phyloP scores from a whole-genome alignment of 208 protist genomes.

The Lotmaria passim region DNA sequence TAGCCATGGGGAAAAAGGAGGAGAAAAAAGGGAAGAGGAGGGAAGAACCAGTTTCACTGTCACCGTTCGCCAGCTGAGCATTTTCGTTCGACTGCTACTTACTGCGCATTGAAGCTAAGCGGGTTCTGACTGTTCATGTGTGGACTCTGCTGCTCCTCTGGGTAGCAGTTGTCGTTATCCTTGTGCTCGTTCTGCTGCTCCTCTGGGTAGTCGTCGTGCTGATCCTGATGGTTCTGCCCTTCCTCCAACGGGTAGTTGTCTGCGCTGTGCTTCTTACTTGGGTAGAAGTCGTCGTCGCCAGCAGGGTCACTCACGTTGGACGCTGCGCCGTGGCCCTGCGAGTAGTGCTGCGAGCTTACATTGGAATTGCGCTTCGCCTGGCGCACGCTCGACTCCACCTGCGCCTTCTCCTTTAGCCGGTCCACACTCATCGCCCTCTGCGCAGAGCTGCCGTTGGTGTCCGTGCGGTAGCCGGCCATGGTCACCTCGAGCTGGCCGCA shows the following conservation, averaged over 20 bases:
- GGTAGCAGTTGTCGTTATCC: constrained; percentile 4
- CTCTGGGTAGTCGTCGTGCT: constrained; percentile 6
- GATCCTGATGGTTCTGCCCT: neutral
- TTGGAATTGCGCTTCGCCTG: constrained; percentile 12
- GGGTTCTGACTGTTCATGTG: constrained; percentile 7
- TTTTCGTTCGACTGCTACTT: too few species aligned
- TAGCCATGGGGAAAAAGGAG: too few species aligned
- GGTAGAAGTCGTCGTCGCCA: constrained; percentile 20
- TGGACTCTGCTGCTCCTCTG: neutral
- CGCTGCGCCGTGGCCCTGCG: neutral
- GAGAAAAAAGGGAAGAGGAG: too few species aligned
- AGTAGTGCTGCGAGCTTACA: neutral
- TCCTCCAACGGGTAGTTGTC: neutral
- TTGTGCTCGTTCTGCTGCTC: neutral
- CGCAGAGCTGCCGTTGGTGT: constrained; percentile 19
- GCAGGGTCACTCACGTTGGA: neutral
- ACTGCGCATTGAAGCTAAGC: constrained; percentile 11
- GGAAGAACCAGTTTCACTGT: too few species aligned
- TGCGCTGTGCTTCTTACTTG: constrained; percentile 19
- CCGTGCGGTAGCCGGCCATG: constrained; percentile 56
- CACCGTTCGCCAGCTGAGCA: too few species aligned
- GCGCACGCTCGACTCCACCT: constrained; percentile 27
- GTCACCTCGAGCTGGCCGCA: constrained; percentile 54
- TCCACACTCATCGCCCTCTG: constrained; percentile 32
- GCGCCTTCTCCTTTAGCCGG: constrained; percentile 38